These are phyloP conservation scores for Starmera stellimalicola DNA, from an alignment of 1,139 yeast genomes.

Conservation along the genomic window DNA sequence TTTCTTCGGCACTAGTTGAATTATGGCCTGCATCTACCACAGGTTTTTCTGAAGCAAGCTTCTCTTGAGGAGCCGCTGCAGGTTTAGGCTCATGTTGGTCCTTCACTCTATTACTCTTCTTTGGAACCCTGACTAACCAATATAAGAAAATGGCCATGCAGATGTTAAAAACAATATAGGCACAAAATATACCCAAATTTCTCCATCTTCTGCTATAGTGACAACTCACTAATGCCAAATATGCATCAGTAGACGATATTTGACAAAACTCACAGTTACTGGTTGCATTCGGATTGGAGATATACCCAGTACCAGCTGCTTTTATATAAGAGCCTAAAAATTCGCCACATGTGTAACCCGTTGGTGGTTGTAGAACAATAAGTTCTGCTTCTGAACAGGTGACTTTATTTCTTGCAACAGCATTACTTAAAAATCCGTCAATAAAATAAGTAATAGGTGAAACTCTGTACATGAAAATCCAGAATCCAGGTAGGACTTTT, in stretches of 20 bases:
- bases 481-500: constrained; percentile 44
- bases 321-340: constrained; percentile 38
- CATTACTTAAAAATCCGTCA: constrained; percentile 41
- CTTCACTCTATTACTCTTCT: constrained; percentile 19
- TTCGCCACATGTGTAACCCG: constrained; percentile 40
- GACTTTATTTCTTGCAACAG: constrained; percentile 42
- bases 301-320: constrained; percentile 45
- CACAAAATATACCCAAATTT: constrained; percentile 41
- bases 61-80: background rate
- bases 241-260: constrained; percentile 39
- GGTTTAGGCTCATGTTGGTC: constrained; percentile 4
- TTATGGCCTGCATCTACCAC: no score
- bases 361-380: constrained; percentile 36
- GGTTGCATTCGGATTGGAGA: constrained; percentile 34
- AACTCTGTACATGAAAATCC: constrained; percentile 56
- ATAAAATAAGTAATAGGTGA: constrained; percentile 58
- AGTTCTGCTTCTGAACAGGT: constrained; percentile 39
- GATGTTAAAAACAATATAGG: constrained; percentile 24
- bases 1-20: no score
- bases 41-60: no score
- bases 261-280: constrained; percentile 44
- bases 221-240: constrained; percentile 34
- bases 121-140: constrained; percentile 37
- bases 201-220: constrained; percentile 50
- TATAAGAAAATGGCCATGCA: constrained; percentile 28